Percentiles rank a stretch among this genome's conserved stretches.
Evolutionary conservation across 2,329 filamentous ascomycete genomes (phyloP).

Genomic region (Ceratocystis harringtonii): DNA sequence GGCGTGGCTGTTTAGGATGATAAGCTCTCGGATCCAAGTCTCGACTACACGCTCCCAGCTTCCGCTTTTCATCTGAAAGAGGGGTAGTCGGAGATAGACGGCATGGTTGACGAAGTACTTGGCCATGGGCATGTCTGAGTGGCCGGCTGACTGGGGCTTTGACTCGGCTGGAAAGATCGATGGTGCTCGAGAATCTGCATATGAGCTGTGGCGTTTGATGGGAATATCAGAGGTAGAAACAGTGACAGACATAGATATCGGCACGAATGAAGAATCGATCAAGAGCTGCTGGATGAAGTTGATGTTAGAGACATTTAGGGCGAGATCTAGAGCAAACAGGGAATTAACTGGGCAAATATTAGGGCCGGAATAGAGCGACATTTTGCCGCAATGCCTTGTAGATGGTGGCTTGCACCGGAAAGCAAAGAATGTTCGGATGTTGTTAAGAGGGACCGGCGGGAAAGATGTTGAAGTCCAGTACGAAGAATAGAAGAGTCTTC

Average conservation of each 20-base stretch:
- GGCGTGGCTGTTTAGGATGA: background rate
- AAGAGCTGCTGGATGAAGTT: background rate
- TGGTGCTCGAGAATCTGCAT: background rate
- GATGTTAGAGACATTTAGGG: conserved; percentile 1
- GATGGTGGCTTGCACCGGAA: background rate
- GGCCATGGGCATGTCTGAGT: background rate
- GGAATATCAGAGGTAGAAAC: background rate
- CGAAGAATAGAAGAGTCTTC: background rate
- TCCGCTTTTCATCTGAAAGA: background rate
- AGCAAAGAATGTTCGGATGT: background rate
- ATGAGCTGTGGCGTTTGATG: background rate
- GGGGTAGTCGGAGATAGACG: background rate
- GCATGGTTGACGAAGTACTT: background rate
- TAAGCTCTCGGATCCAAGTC: conserved; percentile 4
- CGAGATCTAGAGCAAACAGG: background rate
- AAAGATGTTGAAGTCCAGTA: background rate
- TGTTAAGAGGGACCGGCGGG: background rate
- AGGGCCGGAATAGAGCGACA: background rate
- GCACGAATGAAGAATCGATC: background rate
- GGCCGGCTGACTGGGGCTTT: background rate
- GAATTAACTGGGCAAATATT: background rate
- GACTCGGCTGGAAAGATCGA: background rate
- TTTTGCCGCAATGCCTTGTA: background rate
- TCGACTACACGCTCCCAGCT: conserved; percentile 1
- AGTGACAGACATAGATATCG: no score